A percentile compares a stretch with the other conserved stretches of the same genome.
phyloP scores from a whole-genome alignment of 495 filamentous ascomycete species.

The Aspergillus cavernicola region DNA sequence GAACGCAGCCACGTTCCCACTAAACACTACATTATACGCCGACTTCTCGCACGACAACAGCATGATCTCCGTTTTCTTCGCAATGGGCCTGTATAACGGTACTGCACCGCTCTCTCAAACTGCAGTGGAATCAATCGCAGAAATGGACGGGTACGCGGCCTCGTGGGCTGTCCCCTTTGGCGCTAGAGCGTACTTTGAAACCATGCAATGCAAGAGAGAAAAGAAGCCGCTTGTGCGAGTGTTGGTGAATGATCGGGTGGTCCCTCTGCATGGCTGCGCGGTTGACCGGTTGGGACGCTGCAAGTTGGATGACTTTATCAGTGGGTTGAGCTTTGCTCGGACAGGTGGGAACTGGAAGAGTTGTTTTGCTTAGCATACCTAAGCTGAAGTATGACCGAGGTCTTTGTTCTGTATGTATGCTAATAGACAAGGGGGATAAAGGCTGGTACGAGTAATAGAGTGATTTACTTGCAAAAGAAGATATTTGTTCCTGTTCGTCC shows the following conservation, averaged over 20 bases:
- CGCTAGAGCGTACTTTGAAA: slow-evolving; percentile 75
- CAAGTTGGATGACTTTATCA: slow-evolving; percentile 58
- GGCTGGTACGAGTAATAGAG: neutral
- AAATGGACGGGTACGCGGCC: slow-evolving; percentile 59
- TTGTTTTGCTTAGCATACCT: slow-evolving; percentile 49
- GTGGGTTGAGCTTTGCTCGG: slow-evolving; percentile 66
- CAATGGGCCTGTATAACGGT: slow-evolving; percentile 68
- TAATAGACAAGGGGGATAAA: neutral
- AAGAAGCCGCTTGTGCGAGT: slow-evolving; percentile 64
- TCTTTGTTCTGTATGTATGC: neutral
- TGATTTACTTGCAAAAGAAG: too few species aligned
- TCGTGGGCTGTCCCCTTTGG: slow-evolving; percentile 79
- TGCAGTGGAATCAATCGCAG: slow-evolving; percentile 36
- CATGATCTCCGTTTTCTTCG: slow-evolving; percentile 67
- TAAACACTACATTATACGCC: slow-evolving; percentile 63
- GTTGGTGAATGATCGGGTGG: slow-evolving; percentile 76
- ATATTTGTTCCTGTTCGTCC: too few species aligned
- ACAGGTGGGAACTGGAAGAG: slow-evolving; percentile 65
- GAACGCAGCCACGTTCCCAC: slow-evolving; percentile 60
- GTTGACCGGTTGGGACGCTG: slow-evolving; percentile 68
- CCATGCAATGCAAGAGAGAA: slow-evolving; percentile 61
- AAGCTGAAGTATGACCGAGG: too few species aligned
- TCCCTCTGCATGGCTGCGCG: slow-evolving; percentile 63
- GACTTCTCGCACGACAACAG: slow-evolving; percentile 90
- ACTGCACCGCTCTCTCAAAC: slow-evolving; percentile 48